Evolutionary conservation across 257 asterid species (phyloP), one percentile per base, ranked within the genome.

Genomic region (Euphrasia confusa): DNA sequence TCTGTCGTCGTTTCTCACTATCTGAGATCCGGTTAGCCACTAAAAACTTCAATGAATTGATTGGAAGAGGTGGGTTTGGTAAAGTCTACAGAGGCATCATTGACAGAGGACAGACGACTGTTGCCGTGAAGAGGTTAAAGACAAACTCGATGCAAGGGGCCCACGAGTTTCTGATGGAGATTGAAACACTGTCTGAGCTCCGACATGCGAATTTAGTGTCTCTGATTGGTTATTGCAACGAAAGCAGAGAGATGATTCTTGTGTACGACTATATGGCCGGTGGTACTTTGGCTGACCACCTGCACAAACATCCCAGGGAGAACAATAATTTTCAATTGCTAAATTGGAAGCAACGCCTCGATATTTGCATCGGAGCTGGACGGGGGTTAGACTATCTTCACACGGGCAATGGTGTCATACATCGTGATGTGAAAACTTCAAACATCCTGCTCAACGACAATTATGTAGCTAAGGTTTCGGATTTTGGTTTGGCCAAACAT

Each of bases 311-410:
- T 48, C 18, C 21, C 26, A 45, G 52, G 52, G 17, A 11, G 52
- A 4, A 5, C 54, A 14, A 6, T 15, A 48, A 15, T 14, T 48
- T n/a, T n/a, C 18, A 24, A 12, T 15, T 2, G 54, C 54, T 48
- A 14, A 48, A 8, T 15, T 48, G 54, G 54, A 48, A 48, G 26
- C 54, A 48, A 48, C 52, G 52, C 7, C 52, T 45, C n/a, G 13
- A 45, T 10, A 45, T 45, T n/a, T 45, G 52, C 52, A 45, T 48
- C 54, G 54, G 54, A 15, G 54, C 54, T 13, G 54, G 54, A 5
- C 54, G 54, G 21, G 54, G 54, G 7, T 15, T 48, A n/a, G 54
- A 48, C 54, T 48, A 48, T 48, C 54, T 48, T 5, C 54, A 48
- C 54, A 48, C 54, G 7, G 54, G 54, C 54, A 24, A 14, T 8